Evolutionary conservation across 2,329 filamentous ascomycete species (phyloP).

Genomic region (Penicillium sp.): DNA sequence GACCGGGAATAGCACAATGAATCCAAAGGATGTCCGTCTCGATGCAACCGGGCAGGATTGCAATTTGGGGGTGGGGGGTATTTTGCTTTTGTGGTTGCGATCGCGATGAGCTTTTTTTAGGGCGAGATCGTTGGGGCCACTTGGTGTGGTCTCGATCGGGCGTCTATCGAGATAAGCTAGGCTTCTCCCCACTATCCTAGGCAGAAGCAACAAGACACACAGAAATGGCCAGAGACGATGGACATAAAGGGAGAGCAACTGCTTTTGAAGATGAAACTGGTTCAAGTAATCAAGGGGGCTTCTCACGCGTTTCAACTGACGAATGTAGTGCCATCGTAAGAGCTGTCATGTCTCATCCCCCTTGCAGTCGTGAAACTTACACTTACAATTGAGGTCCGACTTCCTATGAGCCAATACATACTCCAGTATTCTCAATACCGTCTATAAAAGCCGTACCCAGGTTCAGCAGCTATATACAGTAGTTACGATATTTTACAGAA

Average conservation of each 20-base stretch:
- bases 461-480: background rate
- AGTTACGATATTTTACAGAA: background rate
- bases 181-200: background rate
- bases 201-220: background rate
- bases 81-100: conserved; percentile 3
- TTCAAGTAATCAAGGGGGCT: conserved; percentile 7
- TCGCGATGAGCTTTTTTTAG: conserved; percentile 20
- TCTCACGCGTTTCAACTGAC: conserved; percentile 3
- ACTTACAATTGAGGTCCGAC: background rate
- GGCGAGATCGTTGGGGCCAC: conserved; percentile 7
- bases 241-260: background rate
- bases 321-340: background rate
- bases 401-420: background rate
- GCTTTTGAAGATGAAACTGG: background rate
- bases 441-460: too few species aligned
- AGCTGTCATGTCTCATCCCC: background rate
- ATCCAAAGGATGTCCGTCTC: conserved; percentile 1
- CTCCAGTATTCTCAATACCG: background rate
- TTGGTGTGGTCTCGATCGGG: conserved; percentile 18
- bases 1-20: conserved; percentile 10
- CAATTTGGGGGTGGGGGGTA: conserved; percentile 7
- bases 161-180: conserved; percentile 10
- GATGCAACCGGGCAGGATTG: conserved; percentile 7
- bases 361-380: background rate
- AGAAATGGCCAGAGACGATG: background rate